A percentile compares a stretch with the other conserved stretches of the same genome.
Evolutionary conservation across 2,329 filamentous ascomycete genomes (phyloP).

Genomic region (Nemania serpens): DNA sequence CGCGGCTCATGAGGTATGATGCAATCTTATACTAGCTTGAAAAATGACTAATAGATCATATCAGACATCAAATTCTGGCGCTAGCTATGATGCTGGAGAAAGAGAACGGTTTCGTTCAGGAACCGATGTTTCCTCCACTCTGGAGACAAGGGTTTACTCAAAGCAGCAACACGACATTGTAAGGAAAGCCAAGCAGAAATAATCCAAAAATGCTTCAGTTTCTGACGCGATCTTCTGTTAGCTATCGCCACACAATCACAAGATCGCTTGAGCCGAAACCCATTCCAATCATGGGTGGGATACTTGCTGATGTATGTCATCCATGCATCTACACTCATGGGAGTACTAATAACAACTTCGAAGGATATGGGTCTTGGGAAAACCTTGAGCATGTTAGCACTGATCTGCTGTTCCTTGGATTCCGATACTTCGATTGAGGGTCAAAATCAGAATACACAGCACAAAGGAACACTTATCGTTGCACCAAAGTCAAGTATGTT

Average conservation of each 20-base stretch:
- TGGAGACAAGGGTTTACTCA: not conserved
- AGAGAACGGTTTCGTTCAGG: not conserved
- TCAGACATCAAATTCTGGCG: conserved; percentile 16
- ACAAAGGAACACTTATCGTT: conserved; percentile 15
- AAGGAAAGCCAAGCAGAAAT: not conserved
- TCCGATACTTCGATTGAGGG: too few relatives aligned
- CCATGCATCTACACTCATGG: not conserved
- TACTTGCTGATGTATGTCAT: conserved; percentile 21
- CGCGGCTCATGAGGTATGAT: not conserved
- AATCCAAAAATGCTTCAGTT: not conserved
- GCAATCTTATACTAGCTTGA: not conserved
- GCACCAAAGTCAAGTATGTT: conserved; percentile 21
- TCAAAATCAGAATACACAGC: not conserved
- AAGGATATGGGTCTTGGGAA: conserved; percentile 30
- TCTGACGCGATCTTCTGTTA: not conserved
- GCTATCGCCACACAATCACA: conserved; percentile 20
- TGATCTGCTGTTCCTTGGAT: conserved; percentile 17
- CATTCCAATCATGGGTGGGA: conserved; percentile 2
- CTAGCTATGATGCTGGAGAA: conserved; percentile 17
- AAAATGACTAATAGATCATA: not conserved
- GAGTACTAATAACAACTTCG: not conserved
- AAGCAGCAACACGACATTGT: not conserved
- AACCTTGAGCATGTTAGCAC: conserved; percentile 19
- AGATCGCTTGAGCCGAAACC: not conserved
- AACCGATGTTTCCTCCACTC: conserved; percentile 3